phyloP scores from a whole-genome alignment of 2,329 filamentous ascomycete genomes.

The Grosmannia serpens region DNA sequence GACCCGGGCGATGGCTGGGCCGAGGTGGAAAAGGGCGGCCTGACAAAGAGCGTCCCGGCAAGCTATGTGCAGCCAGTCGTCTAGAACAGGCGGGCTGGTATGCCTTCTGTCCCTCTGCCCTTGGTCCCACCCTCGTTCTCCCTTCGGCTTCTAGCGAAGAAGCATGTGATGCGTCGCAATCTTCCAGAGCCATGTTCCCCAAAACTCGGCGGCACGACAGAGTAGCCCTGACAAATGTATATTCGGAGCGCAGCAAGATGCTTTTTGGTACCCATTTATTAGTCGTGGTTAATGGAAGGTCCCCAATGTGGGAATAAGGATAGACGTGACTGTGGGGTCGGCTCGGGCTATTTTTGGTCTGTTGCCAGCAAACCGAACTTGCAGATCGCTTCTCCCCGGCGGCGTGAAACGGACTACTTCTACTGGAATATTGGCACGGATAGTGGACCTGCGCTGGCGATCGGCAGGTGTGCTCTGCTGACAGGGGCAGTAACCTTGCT shows the following conservation, averaged over 20 bases:
- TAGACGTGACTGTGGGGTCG: background rate
- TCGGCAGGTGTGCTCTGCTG: background rate
- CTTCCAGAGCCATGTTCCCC: background rate
- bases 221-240: background rate
- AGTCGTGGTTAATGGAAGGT: background rate
- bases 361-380: background rate
- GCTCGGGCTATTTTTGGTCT: background rate
- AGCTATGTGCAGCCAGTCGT: conserved; percentile 73
- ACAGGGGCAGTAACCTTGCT: background rate
- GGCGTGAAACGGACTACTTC: too few species aligned
- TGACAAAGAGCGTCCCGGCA: conserved; percentile 80
- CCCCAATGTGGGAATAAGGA: background rate
- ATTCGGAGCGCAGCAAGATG: background rate
- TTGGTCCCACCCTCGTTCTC: background rate
- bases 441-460: background rate
- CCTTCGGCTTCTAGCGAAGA: background rate
- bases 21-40: conserved; percentile 85
- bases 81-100: background rate
- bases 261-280: background rate
- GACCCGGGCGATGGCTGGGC: conserved; percentile 93
- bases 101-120: background rate
- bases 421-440: too few species aligned
- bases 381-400: background rate
- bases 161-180: background rate
- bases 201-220: background rate